Evolutionary conservation across 228 moss, liverwort and hornwort genomes (phyloP).

Genomic region (Sphagnum fallax): DNA sequence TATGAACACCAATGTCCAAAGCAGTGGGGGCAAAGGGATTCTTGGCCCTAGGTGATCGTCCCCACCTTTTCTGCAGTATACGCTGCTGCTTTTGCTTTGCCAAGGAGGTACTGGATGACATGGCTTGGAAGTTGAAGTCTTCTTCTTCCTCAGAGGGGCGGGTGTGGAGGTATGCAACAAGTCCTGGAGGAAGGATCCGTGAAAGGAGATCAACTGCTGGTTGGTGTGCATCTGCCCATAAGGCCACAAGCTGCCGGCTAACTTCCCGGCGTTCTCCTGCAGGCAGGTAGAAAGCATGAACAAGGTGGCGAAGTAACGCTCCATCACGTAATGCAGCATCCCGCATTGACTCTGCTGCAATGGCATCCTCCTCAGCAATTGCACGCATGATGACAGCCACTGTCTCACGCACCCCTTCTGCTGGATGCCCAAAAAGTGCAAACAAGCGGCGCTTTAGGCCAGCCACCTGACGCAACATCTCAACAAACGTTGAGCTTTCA

Average conservation of each 20-base stretch:
- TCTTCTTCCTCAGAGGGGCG: conserved; percentile 72
- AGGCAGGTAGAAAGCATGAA: conserved; percentile 83
- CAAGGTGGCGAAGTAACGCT: conserved; percentile 88
- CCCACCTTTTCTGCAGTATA: conserved; percentile 79
- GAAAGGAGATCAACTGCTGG: conserved; percentile 91
- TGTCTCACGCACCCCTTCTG: conserved; percentile 96
- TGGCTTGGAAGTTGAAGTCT: conserved; percentile 44
- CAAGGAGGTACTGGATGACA: conserved; percentile 48
- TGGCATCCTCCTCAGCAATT: conserved; percentile 97
- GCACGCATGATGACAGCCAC: conserved; percentile 99
- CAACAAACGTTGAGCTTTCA: conserved; percentile 77
- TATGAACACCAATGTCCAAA: conserved; percentile 25
- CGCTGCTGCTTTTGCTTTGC: conserved; percentile 76
- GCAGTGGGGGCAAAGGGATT: conserved; percentile 29
- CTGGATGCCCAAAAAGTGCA: conserved; percentile 94
- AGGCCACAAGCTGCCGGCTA: conserved; percentile 95
- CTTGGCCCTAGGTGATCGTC: conserved; percentile 56
- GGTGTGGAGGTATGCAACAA: conserved; percentile 92
- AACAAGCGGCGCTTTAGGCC: conserved; percentile 89
- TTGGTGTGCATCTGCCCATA: conserved; percentile 99
- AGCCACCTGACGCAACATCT: conserved; percentile 92
- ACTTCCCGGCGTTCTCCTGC: conserved; percentile 90
- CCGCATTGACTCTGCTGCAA: conserved; percentile 98
- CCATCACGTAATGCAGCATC: conserved; percentile 98
- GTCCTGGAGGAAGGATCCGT: conserved; percentile 82